phyloP scores from a whole-genome alignment of 2,329 filamentous ascomycete species.

The Kalmusia sp. region DNA sequence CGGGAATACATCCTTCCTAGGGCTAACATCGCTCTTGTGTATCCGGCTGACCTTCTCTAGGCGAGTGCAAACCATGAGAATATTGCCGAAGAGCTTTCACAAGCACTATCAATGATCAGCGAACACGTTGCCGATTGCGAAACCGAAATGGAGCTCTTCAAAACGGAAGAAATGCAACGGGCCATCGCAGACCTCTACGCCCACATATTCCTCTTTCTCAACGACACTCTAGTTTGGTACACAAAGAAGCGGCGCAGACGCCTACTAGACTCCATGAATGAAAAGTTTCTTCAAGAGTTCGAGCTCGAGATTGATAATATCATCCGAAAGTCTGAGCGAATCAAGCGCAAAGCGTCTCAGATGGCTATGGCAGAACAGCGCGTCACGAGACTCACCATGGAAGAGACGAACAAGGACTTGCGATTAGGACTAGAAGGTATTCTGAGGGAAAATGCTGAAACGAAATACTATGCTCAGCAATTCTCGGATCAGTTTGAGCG shows the following conservation, averaged over 20 bases:
- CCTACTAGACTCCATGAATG: conserved; percentile 21
- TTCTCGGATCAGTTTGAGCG: neutral
- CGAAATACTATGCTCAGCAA: neutral
- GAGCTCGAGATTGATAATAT: conserved; percentile 23
- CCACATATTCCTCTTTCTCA: conserved; percentile 30
- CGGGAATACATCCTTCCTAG: too few species aligned
- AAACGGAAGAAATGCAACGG: conserved; percentile 21
- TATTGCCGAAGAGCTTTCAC: conserved; percentile 21
- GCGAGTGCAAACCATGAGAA: conserved; percentile 30
- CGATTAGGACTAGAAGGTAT: conserved; percentile 5
- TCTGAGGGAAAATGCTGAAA: conserved; percentile 1
- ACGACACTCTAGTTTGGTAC: conserved; percentile 29
- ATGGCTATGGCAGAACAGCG: conserved; percentile 8
- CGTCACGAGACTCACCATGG: conserved; percentile 1
- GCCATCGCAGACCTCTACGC: conserved; percentile 26
- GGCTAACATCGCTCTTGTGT: too few species aligned
- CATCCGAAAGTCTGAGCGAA: conserved; percentile 6
- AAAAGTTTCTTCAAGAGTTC: conserved; percentile 25
- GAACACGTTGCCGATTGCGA: conserved; percentile 23
- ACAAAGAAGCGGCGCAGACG: conserved; percentile 18
- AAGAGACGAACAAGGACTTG: conserved; percentile 3
- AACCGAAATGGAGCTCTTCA: conserved; percentile 20
- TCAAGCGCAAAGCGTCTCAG: neutral
- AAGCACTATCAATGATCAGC: conserved; percentile 25
- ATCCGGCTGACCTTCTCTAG: too few species aligned